Conservation (phyloP, 805 yeast genomes). For the Teunomyces pallodes region DNA sequence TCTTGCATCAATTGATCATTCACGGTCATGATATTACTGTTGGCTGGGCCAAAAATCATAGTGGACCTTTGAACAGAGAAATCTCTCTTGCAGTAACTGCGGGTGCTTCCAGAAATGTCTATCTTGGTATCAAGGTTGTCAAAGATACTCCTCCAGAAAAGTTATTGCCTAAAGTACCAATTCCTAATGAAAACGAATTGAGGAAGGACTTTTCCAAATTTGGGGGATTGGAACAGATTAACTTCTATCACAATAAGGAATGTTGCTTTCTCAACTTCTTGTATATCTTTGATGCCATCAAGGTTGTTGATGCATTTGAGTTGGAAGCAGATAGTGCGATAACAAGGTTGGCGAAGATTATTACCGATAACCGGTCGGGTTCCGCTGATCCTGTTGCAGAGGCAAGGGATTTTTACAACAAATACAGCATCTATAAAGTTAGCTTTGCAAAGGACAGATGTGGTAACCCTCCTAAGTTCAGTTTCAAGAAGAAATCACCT, state of each 20-base stretch:
- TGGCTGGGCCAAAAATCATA: conserved; percentile 69
- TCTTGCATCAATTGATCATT: conserved; percentile 54
- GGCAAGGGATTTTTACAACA: conserved; percentile 31
- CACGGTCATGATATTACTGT: conserved; percentile 62
- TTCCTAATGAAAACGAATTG: conserved; percentile 26
- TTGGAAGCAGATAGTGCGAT: conserved; percentile 9
- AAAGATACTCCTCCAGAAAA: conserved; percentile 9
- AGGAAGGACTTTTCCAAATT: conserved; percentile 59
- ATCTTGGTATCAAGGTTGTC: conserved; percentile 56
- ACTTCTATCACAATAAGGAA: conserved; percentile 62
- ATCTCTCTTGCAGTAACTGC: conserved; percentile 62
- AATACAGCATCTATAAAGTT: conserved; percentile 55
- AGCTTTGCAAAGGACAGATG: conserved; percentile 79
- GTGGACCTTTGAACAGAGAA: conserved; percentile 58
- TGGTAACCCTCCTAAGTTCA: conserved; percentile 65
- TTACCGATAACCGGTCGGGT: conserved; percentile 28
- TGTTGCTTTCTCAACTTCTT: conserved; percentile 76
- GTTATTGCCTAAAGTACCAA: not conserved
- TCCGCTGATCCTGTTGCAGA: conserved; percentile 30
- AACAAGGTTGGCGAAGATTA: conserved; percentile 51
- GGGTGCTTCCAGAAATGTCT: conserved; percentile 77
- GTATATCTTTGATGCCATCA: conserved; percentile 61
- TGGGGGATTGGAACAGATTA: conserved; percentile 77
- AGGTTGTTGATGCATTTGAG: conserved; percentile 58
- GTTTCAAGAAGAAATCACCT: conserved; percentile 41